Evolutionary conservation across 306 rosid species (phyloP), one percentile per base, ranked within the genome.

Genomic region (Begonia peltatifolia): DNA sequence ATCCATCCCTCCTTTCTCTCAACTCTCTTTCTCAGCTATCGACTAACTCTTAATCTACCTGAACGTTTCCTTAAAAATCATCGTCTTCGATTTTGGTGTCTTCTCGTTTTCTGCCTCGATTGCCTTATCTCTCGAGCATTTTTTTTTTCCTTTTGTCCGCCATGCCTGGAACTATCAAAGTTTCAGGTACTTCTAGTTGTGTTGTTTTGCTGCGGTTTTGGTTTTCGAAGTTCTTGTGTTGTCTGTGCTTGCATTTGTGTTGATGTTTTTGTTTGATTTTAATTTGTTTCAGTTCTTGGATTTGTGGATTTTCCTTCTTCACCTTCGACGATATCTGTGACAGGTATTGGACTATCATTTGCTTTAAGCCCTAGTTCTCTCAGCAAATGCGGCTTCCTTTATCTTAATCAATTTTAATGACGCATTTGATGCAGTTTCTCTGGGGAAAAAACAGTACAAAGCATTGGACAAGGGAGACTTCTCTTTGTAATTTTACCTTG

Each of bases 91-190:
- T 46, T 46, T 46, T 46, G 50, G 50, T 46, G 12, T 46, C 4
- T 14, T 46, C 50, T 11, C 13, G 50, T 46, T 12, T 11, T 46
- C 14, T 46, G 15, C 6, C n/a, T 46, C 15, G 50, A 14, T 46
- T 46, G 12, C 23, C 41, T 50, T 59, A 43, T 46, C 43, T 14
- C 46, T 58, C 42, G 23, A 36, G 12, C 66, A 38, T 13, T 48
- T 12, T 25, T 14, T 12, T 18, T 14, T 20, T 58, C 61, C 51
- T 56, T 71, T 55, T 50, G 58, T 59, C 70, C 67, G 51, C 67
- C 66, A 89, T 90, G 99, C 99, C 99, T 54, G 99, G 99, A 75
- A 83, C 76, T 16, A 83, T 90, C 69, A 36, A 62, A 64, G 81
- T 86, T 71, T 86, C 99, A 76, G 99, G 99, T 86, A 71, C 55